Evolutionary conservation across 1,284 basidiomycete species (phyloP).

Genomic region (Cutaneotrichosporon curvatum): DNA sequence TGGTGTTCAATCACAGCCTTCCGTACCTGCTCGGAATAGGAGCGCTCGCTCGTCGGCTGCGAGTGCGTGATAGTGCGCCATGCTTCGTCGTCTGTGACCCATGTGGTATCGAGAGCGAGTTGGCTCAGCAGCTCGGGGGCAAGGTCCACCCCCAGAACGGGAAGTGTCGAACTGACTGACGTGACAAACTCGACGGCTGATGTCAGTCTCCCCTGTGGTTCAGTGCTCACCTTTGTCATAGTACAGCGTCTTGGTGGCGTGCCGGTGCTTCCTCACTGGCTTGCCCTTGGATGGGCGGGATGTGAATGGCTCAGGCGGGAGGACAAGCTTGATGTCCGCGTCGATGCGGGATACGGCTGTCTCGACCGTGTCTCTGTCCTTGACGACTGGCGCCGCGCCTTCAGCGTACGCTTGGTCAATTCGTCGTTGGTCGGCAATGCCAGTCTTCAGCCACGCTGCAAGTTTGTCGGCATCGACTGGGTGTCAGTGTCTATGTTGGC

Average conservation of each 20-base stretch:
- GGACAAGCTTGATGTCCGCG: constrained; percentile 38
- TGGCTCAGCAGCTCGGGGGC: constrained; percentile 27
- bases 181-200: constrained; percentile 33
- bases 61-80: constrained; percentile 28
- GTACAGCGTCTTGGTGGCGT: constrained; percentile 42
- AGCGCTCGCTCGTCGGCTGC: constrained; percentile 21
- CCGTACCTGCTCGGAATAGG: constrained; percentile 31
- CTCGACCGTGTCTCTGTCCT: constrained; percentile 1
- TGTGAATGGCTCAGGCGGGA: constrained; percentile 38
- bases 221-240: constrained; percentile 34
- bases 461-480: constrained; percentile 20
- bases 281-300: constrained; percentile 29
- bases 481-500: too few species aligned
- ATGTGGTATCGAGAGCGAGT: constrained; percentile 31
- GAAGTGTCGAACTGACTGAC: constrained; percentile 29
- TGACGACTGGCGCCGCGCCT: constrained; percentile 22
- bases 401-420: constrained; percentile 42
- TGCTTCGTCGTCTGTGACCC: constrained; percentile 40
- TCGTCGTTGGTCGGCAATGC: constrained; percentile 42
- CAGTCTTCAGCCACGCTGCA: constrained; percentile 31
- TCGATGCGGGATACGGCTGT: constrained; percentile 14
- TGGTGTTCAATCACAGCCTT: constrained; percentile 19
- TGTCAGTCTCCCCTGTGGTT: neutral
- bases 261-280: constrained; percentile 36
- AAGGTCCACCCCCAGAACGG: constrained; percentile 40